Evolutionary conservation across 257 asterid species (phyloP), one percentile per base, ranked within the genome.

Genomic region (Solanum chaucha): DNA sequence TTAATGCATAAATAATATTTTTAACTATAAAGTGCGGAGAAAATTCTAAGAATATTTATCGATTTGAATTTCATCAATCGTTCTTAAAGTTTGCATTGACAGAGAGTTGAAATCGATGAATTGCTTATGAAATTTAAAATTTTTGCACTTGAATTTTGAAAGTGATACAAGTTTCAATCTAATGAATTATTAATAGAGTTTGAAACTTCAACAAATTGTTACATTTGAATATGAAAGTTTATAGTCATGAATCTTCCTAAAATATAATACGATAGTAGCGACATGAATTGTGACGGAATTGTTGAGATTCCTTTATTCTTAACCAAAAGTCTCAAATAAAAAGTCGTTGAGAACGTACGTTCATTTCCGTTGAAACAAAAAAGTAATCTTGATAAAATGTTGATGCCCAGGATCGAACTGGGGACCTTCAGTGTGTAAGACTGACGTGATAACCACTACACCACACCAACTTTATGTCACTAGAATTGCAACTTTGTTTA

Each of bases 381-480:
- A 32, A 32, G 34, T 32, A 32, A 32, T 32, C 30, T 28, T 28
- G 30, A 28, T 28, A 28, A 28, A 59, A 17, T 90, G 91, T 87
- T 90, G 87, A 89, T 91, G 92, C 92, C 93, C 91, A 89, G 93
- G 93, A 89, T 90, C 91, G 90, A 91, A 90, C 93, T 90, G 92
- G 92, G 89, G 92, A 91, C 93, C 91, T 90, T 90, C 87, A 87
- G 92, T 85, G 92, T 91, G 92, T 91, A 90, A 91, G 88, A 88
- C 92, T 90, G 90, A 90, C 91, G 92, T 90, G 92, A 91, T 91
- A 91, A 90, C 93, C 93, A 91, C 93, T 91, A 89, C 93, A 88
- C 93, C 93, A 91, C 93, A 91, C 89, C 91, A 90, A 90, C 90
- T n/a, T 4, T 1, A 6, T 55, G 64, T 1, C n/a, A 55, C 10